Percentiles rank a stretch among this genome's conserved stretches.
Evolutionary conservation across 2,329 filamentous ascomycete genomes (phyloP).

Genomic region (Chrysosporium queenslandicum): DNA sequence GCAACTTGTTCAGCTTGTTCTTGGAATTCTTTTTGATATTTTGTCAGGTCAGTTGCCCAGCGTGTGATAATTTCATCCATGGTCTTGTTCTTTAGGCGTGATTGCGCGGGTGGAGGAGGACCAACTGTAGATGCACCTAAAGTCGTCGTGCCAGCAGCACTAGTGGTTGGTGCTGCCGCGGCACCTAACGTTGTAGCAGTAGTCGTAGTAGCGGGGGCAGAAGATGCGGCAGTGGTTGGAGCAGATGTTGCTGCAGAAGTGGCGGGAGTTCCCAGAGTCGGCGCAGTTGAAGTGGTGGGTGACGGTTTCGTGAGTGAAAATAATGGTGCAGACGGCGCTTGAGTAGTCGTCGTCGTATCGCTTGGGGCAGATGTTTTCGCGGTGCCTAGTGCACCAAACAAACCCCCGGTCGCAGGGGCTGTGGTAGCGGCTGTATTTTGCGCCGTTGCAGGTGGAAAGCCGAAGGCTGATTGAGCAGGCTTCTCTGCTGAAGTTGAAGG

Average conservation of each 20-base stretch:
- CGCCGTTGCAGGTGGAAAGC: slow-evolving; percentile 6
- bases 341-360: slow-evolving; percentile 9
- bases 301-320: slow-evolving; percentile 6
- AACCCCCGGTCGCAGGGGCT: slow-evolving; percentile 13
- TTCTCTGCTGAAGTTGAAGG: slow-evolving; percentile 6
- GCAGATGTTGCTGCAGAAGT: slow-evolving; percentile 23
- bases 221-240: slow-evolving; percentile 20
- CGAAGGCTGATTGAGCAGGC: slow-evolving; percentile 4
- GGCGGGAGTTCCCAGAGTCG: slow-evolving; percentile 24
- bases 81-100: slow-evolving; percentile 91
- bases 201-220: slow-evolving; percentile 18
- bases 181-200: slow-evolving; percentile 20
- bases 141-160: slow-evolving; percentile 27
- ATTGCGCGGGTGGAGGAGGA: slow-evolving; percentile 66
- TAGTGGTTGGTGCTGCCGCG: slow-evolving; percentile 24
- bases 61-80: slow-evolving; percentile 98
- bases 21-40: slow-evolving; percentile 96
- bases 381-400: slow-evolving; percentile 6
- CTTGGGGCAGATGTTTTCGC: slow-evolving; percentile 5
- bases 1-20: slow-evolving; percentile 78
- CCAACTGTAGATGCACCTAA: slow-evolving; percentile 68
- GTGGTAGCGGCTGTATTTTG: slow-evolving; percentile 13
- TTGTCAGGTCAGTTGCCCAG: slow-evolving; percentile 89
- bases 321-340: slow-evolving; percentile 4
- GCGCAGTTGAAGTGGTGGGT: slow-evolving; percentile 26